These are phyloP conservation scores for Cyberlindnera galapagoensis DNA, from an alignment of 805 yeast genomes.

Conservation along the genomic window DNA sequence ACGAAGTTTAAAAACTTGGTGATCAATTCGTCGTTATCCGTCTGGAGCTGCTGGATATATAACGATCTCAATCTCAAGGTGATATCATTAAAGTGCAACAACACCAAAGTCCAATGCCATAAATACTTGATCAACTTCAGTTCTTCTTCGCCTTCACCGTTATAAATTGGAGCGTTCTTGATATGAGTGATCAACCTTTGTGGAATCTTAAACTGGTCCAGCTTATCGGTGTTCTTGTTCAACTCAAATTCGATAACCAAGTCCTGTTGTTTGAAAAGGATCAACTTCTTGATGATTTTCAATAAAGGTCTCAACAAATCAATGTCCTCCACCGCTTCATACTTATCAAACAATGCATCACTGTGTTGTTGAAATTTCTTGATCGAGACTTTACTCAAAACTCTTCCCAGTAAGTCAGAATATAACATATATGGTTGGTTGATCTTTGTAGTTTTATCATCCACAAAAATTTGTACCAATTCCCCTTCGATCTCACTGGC, in stretches of 20 bases:
- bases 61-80: conserved; percentile 57
- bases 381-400: conserved; percentile 25
- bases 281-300: conserved; percentile 31
- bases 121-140: conserved; percentile 36
- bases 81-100: conserved; percentile 55
- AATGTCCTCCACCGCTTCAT: conserved; percentile 24
- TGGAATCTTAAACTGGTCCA: conserved; percentile 24
- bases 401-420: conserved; percentile 31
- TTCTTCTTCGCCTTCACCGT: conserved; percentile 34
- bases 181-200: conserved; percentile 31
- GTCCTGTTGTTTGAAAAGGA: conserved; percentile 47
- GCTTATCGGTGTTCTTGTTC: conserved; percentile 26
- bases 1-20: conserved; percentile 45
- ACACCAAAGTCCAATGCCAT: conserved; percentile 64
- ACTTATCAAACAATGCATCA: conserved; percentile 29
- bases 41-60: conserved; percentile 52
- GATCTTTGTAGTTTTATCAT: conserved; percentile 15
- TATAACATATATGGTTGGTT: conserved; percentile 30
- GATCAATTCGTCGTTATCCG: conserved; percentile 35
- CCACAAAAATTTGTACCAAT: conserved; percentile 36
- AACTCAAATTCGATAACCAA: conserved; percentile 58
- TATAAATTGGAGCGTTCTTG: conserved; percentile 25
- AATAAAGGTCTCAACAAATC: conserved; percentile 40
- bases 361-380: conserved; percentile 28
- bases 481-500: conserved; percentile 32